Base-by-base conservation (phyloP, 2,329 filamentous ascomycete genomes). In the Diaporthe aspalathi region DNA sequence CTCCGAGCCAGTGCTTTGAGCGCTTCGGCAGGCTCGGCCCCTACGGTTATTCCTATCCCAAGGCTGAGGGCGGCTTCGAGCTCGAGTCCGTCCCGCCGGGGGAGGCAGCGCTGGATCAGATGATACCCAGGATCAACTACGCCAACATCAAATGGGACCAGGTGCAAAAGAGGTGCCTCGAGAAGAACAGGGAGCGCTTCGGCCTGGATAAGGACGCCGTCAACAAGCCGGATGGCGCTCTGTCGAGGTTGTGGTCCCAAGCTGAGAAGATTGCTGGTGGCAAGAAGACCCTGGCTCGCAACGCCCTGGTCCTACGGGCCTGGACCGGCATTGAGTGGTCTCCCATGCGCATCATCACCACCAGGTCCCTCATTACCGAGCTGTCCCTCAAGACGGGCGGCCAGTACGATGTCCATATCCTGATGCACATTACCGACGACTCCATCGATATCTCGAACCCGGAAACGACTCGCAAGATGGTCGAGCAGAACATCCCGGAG, bases 291-390 rank as follows among this genome's bases (percentile, higher is more conserved):
- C 43, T 70, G 27, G 78, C 82, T 3, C 87, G 94, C 38, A 94
- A 93, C 0, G 94, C 92, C 1, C 81, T 97, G 11, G 81, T 97
- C 5, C 86, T 97, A 53, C 90, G 94, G 49, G 91, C 93, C 0
- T 95, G 92, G 84, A 90, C 89, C 40, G 91, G 90, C 71, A 94
- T 93, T 78, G 80, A 89, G 29, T 97, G 94, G 80, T 93, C 91
- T 24, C 88, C 93, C 49, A 93, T 95, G 77, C 93, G 95, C 78
- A 89, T 93, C 77, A 90, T 95, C 79, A 91, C 91, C 68, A 90
- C 97, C 53, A 91, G 94, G 32, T 89, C 94, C 49, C 88, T 97
- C 77, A 89, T 97, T 75, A 91, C 89, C 72, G 94, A 97, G 80
- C 84, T 96, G 43, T 88, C 88, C 8, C 85, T 97, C 70, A 90